Percentiles rank a stretch among this genome's conserved stretches.
These are phyloP conservation scores for Solanum sejunctum DNA, from an alignment of 257 asterid species.

Conservation along the genomic window DNA sequence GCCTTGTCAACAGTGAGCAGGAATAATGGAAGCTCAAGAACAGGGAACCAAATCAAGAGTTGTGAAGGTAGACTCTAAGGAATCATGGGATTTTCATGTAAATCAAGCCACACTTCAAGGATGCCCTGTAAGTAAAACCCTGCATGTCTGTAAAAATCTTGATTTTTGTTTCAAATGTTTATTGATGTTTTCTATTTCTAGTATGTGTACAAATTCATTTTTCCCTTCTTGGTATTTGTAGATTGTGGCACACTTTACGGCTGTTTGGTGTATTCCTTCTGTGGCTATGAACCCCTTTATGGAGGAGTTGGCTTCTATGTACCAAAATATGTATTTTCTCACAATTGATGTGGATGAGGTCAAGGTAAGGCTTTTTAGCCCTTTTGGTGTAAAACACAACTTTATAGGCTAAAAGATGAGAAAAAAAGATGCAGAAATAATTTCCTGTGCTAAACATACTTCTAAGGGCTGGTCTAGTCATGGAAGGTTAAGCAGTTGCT, in stretches of 20 bases:
- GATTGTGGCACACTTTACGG: constrained; percentile 26
- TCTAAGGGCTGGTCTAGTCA: neutral
- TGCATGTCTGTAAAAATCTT: neutral
- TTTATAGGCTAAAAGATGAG: neutral
- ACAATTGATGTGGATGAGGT: constrained; percentile 28
- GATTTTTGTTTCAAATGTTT: neutral
- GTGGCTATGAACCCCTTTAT: constrained; percentile 23
- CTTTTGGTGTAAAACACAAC: neutral
- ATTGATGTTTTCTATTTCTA: neutral
- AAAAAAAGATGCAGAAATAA: neutral
- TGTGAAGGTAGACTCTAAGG: constrained; percentile 18
- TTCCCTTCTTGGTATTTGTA: neutral
- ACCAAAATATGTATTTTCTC: constrained; percentile 12
- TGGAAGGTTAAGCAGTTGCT: neutral
- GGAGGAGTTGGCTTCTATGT: constrained; percentile 18
- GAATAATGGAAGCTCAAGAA: constrained; percentile 15
- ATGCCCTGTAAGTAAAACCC: constrained; percentile 22
- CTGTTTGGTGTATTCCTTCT: constrained; percentile 32
- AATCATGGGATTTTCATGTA: constrained; percentile 31
- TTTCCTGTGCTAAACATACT: neutral
- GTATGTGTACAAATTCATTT: neutral
- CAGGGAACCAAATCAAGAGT: constrained; percentile 16
- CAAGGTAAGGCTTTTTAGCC: constrained; percentile 7
- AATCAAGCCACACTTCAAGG: constrained; percentile 27
- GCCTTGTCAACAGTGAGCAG: neutral